These are phyloP conservation scores for Tephrocybe sp. DNA, from an alignment of 768 basidiomycete species.

Conservation along the genomic window DNA sequence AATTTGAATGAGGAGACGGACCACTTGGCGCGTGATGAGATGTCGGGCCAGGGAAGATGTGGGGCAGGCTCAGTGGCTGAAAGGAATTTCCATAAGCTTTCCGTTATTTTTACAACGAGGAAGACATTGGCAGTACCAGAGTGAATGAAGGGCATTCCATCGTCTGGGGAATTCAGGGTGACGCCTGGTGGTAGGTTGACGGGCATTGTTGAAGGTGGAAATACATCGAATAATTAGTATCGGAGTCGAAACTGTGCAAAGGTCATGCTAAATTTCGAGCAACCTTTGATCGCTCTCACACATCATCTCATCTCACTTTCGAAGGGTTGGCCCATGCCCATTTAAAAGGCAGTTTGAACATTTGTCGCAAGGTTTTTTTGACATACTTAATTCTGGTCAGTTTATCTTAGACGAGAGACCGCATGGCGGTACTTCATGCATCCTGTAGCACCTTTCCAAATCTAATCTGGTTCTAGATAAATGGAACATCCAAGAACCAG, in stretches of 20 bases:
- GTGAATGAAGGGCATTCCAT: slow-evolving; percentile 31
- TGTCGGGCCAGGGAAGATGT: slow-evolving; percentile 70
- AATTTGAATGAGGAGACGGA: slow-evolving; percentile 96
- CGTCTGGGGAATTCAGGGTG: slow-evolving; percentile 23
- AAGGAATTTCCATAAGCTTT: slow-evolving; percentile 10
- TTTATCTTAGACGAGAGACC: no score
- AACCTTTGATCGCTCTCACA: no score
- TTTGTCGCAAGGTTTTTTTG: no score
- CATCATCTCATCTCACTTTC: no score
- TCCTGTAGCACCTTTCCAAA: no score
- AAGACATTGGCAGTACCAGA: slow-evolving; percentile 26
- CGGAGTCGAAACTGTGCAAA: neutral
- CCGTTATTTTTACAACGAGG: slow-evolving; percentile 1
- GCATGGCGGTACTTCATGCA: no score
- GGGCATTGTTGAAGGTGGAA: slow-evolving; percentile 11
- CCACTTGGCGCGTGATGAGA: slow-evolving; percentile 90
- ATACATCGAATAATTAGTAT: no score
- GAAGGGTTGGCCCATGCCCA: no score
- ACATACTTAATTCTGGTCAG: no score
- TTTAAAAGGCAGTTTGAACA: no score
- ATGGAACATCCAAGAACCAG: no score
- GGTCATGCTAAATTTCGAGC: neutral
- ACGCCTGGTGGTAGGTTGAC: slow-evolving; percentile 20
- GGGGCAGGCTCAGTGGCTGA: slow-evolving; percentile 47
- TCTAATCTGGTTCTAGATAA: no score